phyloP scores from a whole-genome alignment of 208 protist genomes.

The Giardia muris region DNA sequence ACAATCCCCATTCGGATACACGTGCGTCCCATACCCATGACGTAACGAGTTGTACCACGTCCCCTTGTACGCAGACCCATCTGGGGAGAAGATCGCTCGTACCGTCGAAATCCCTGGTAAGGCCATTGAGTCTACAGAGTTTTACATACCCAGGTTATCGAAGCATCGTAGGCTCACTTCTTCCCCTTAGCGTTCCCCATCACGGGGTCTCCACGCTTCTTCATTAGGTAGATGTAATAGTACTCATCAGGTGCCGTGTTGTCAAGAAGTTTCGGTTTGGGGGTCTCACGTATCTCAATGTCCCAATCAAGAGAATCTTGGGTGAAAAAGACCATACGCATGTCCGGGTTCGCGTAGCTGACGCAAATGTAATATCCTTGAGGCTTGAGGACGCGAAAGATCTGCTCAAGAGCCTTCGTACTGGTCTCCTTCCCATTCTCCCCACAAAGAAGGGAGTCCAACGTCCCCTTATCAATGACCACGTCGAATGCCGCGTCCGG shows the following conservation, averaged over 20 bases:
- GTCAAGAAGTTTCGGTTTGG: conserved; percentile 7
- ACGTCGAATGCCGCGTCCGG: neutral
- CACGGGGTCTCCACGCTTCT: conserved; percentile 13
- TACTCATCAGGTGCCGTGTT: neutral
- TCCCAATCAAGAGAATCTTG: conserved; percentile 17
- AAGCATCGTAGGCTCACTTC: neutral
- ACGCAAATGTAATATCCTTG: conserved; percentile 21
- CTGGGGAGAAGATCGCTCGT: neutral
- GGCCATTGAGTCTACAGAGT: too few species aligned
- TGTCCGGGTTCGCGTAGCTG: conserved; percentile 19
- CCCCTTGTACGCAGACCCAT: conserved; percentile 29
- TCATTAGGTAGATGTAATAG: neutral
- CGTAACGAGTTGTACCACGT: conserved; percentile 23
- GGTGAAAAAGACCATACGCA: conserved; percentile 11
- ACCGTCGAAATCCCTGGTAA: neutral
- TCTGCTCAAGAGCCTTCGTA: neutral
- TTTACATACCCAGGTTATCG: neutral
- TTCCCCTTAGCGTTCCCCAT: neutral
- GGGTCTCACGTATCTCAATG: neutral
- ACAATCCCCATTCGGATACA: conserved; percentile 27
- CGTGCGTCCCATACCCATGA: conserved; percentile 7
- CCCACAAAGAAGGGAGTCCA: conserved; percentile 16
- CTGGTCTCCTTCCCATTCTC: neutral
- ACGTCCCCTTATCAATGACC: conserved; percentile 12
- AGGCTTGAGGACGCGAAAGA: neutral